phyloP scores from a whole-genome alignment of 192 early-diverging fungal species.

The Coemansia sp. region DNA sequence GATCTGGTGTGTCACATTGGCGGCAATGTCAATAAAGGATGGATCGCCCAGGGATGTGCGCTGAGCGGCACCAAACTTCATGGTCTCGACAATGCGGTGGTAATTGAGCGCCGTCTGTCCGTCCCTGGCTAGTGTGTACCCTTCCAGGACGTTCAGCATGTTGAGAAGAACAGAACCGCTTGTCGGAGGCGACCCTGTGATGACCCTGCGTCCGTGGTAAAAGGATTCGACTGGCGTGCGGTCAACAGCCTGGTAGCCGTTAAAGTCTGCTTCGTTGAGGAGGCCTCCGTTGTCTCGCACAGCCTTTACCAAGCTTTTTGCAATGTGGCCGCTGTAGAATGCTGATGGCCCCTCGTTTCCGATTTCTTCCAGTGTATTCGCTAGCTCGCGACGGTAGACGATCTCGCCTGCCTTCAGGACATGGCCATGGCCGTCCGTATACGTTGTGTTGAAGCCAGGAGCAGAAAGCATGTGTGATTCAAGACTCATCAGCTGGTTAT shows the following conservation, averaged over 20 bases:
- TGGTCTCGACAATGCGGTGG: slow-evolving; percentile 84
- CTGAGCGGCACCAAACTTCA: slow-evolving; percentile 85
- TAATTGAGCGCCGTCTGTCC: slow-evolving; percentile 64
- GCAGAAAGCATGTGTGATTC: slow-evolving; percentile 22
- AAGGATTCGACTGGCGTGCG: slow-evolving; percentile 61
- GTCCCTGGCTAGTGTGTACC: slow-evolving; percentile 64
- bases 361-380: slow-evolving; percentile 64
- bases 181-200: slow-evolving; percentile 72
- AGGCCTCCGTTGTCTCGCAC: slow-evolving; percentile 71
- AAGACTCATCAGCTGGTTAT: slow-evolving; percentile 35
- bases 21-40: slow-evolving; percentile 53
- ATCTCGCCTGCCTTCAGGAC: slow-evolving; percentile 68
- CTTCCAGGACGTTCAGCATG: slow-evolving; percentile 85
- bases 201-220: slow-evolving; percentile 78
- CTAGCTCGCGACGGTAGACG: slow-evolving; percentile 60
- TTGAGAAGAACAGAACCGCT: slow-evolving; percentile 81
- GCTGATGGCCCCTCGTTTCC: slow-evolving; percentile 61
- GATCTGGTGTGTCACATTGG: slow-evolving; percentile 61
- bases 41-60: slow-evolving; percentile 83
- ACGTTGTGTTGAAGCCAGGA: slow-evolving; percentile 53
- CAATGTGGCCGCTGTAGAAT: slow-evolving; percentile 64
- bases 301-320: slow-evolving; percentile 65
- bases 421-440: slow-evolving; percentile 68
- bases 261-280: slow-evolving; percentile 73
- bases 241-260: slow-evolving; percentile 61